Percentiles rank a stretch among this genome's conserved stretches.
phyloP scores from a whole-genome alignment of 75 land plant genomes.

The Pseudotsuga menziesii region DNA sequence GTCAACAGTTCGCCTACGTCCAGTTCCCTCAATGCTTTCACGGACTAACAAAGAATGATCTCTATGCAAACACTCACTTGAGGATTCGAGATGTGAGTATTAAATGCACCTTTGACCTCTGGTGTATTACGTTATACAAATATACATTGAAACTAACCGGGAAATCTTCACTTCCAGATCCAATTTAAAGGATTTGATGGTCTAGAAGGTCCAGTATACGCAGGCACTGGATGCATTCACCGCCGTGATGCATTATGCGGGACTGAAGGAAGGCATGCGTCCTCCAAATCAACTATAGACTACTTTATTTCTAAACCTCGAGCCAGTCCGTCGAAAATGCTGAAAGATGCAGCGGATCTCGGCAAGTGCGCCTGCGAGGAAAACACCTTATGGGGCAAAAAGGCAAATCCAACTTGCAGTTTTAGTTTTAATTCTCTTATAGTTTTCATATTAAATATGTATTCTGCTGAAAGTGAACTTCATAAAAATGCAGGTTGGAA shows the following conservation, averaged over 20 bases:
- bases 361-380: conserved; percentile 31
- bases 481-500: conserved; percentile 32
- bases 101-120: too few species aligned
- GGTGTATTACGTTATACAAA: too few species aligned
- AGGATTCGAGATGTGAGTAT: conserved; percentile 17
- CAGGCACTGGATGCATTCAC: conserved; percentile 40
- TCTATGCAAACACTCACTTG: conserved; percentile 16
- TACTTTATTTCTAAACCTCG: not conserved
- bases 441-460: too few species aligned
- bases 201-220: conserved; percentile 23
- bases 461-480: not conserved
- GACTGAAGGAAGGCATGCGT: not conserved
- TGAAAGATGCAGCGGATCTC: conserved; percentile 19
- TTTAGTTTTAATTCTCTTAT: not conserved
- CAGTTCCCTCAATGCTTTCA: conserved; percentile 38
- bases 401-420: conserved; percentile 11
- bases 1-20: conserved; percentile 22
- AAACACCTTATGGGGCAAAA: conserved; percentile 46
- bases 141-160: too few species aligned
- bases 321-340: conserved; percentile 7
- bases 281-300: not conserved
- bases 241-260: conserved; percentile 36
- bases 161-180: conserved; percentile 11
- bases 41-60: conserved; percentile 27
- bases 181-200: conserved; percentile 28